A percentile compares a stretch with the other conserved stretches of the same genome.
These are phyloP conservation scores for Hericium erinaceus DNA, from an alignment of 768 basidiomycete species.

Conservation along the genomic window DNA sequence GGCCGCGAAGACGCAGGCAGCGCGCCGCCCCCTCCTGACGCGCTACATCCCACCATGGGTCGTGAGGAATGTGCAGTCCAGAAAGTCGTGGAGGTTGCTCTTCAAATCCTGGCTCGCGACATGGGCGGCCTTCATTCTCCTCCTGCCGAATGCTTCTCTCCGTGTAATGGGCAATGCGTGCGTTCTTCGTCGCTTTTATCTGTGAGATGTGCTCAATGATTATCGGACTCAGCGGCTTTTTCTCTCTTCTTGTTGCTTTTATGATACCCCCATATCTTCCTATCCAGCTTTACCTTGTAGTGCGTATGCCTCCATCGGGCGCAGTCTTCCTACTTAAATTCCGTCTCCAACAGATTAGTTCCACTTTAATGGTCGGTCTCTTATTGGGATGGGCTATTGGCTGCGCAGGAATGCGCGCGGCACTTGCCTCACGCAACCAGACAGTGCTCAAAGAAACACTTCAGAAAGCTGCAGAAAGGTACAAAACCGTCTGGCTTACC, in stretches of 20 bases:
- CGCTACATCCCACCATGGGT: constrained; percentile 31
- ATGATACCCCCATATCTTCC: neutral
- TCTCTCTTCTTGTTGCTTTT: neutral
- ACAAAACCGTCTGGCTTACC: neutral
- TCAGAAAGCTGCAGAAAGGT: constrained; percentile 26
- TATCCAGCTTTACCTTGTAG: neutral
- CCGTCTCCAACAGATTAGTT: constrained; percentile 20
- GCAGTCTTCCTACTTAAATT: neutral
- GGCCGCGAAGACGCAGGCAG: neutral
- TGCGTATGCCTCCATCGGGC: neutral
- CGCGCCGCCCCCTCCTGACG: constrained; percentile 5
- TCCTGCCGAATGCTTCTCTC: constrained; percentile 31
- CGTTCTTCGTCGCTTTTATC: constrained; percentile 13
- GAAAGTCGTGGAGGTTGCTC: constrained; percentile 28
- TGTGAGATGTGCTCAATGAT: neutral
- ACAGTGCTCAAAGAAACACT: constrained; percentile 21
- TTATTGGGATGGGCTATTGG: constrained; percentile 48
- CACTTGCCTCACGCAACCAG: constrained; percentile 29
- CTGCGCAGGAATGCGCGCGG: constrained; percentile 43
- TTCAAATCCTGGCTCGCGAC: constrained; percentile 33
- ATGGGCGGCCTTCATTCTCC: constrained; percentile 29
- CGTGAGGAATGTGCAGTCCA: constrained; percentile 24
- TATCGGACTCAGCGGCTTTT: neutral
- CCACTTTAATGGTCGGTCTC: constrained; percentile 39
- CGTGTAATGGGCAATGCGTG: constrained; percentile 32